phyloP scores from a whole-genome alignment of 257 asterid species.

The Oldenlandia corymbosa region DNA sequence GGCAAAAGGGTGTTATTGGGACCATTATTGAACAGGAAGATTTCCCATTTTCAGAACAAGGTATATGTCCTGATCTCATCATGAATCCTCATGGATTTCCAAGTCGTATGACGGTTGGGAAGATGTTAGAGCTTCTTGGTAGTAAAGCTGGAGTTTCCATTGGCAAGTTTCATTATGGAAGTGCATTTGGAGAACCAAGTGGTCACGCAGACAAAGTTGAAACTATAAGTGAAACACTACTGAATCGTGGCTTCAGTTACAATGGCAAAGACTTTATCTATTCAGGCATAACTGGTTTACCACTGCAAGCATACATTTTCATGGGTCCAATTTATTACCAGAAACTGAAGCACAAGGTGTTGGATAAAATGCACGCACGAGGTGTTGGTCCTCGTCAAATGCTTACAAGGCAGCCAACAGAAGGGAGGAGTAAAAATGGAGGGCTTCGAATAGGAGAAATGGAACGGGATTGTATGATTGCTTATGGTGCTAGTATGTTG shows the following conservation, averaged over 20 bases:
- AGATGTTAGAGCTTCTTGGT: conserved; percentile 96
- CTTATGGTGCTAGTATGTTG: too few relatives aligned
- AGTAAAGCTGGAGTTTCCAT: conserved; percentile 96
- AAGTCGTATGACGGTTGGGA: conserved; percentile 98
- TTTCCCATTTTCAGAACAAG: conserved; percentile 94
- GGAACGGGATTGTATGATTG: too few relatives aligned
- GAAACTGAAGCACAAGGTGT: conserved; percentile 96
- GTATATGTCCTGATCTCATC: conserved; percentile 95
- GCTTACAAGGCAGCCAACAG: too few relatives aligned
- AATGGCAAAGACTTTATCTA: conserved; percentile 86
- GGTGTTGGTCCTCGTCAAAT: too few relatives aligned
- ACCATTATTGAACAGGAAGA: conserved; percentile 91
- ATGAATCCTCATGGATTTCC: conserved; percentile 99
- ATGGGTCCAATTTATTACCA: conserved; percentile 99
- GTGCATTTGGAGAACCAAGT: conserved; percentile 97
- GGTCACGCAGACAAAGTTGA: conserved; percentile 96
- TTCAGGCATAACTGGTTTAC: conserved; percentile 88
- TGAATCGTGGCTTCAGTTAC: conserved; percentile 89
- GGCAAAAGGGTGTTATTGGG: conserved; percentile 98
- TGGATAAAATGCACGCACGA: too few relatives aligned
- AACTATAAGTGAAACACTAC: conserved; percentile 89
- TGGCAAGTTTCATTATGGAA: conserved; percentile 95
- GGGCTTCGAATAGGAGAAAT: too few relatives aligned
- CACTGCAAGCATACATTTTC: conserved; percentile 87
- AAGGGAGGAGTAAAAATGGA: too few relatives aligned